Evolutionary conservation across 2,329 filamentous ascomycete genomes (phyloP).

Genomic region (Macroventuria anomochaeta): DNA sequence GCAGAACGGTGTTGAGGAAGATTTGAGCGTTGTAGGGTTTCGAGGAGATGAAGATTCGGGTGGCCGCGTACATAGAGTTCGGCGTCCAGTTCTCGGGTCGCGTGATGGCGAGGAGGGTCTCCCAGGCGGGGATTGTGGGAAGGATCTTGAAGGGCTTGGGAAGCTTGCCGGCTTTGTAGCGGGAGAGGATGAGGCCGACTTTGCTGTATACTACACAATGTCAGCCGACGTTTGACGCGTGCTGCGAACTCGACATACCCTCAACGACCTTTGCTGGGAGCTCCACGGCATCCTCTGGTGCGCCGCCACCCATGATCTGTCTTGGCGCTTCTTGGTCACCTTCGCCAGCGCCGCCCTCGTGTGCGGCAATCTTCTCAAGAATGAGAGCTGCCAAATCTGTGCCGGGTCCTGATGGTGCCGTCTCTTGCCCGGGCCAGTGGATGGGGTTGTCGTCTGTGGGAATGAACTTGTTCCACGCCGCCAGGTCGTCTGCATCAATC

Average conservation of each 20-base stretch:
- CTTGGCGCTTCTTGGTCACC: conserved; percentile 51
- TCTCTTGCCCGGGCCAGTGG: conserved; percentile 66
- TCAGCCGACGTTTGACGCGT: conserved; percentile 12
- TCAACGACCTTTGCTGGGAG: conserved; percentile 91
- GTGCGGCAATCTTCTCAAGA: conserved; percentile 88
- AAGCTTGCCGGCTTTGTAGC: conserved; percentile 94
- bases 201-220: conserved; percentile 75
- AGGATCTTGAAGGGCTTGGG: conserved; percentile 98
- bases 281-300: conserved; percentile 80
- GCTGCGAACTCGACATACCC: conserved; percentile 20
- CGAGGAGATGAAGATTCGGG: conserved; percentile 87
- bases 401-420: conserved; percentile 48
- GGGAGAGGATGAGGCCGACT: conserved; percentile 85
- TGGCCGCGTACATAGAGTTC: conserved; percentile 86
- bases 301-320: conserved; percentile 60
- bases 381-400: conserved; percentile 94
- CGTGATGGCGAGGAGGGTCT: conserved; percentile 84
- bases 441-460: conserved; percentile 76
- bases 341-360: conserved; percentile 72
- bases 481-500: conserved; percentile 86
- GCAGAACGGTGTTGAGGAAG: conserved; percentile 85
- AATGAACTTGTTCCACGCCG: conserved; percentile 90
- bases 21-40: conserved; percentile 80
- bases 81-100: conserved; percentile 78
- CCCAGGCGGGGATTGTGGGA: conserved; percentile 90